These are phyloP conservation scores for Aspergillus neoniger DNA, from an alignment of 2,329 filamentous ascomycete species.

Conservation along the genomic window DNA sequence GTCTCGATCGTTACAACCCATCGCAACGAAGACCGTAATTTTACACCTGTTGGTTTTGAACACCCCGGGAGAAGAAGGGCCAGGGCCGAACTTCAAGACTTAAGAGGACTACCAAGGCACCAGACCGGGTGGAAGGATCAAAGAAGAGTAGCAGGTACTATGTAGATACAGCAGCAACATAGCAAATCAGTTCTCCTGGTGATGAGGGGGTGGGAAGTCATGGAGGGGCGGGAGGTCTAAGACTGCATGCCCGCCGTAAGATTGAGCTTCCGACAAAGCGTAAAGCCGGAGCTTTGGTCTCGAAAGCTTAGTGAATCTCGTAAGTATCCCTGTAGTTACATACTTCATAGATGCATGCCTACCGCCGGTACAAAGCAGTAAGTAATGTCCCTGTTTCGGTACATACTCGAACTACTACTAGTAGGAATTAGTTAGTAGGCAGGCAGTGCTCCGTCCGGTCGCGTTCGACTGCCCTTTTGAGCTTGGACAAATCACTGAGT, in stretches of 20 bases:
- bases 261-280: neutral
- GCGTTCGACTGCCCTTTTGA: conserved; percentile 10
- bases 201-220: neutral
- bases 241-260: neutral
- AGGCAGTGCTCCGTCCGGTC: conserved; percentile 14
- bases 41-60: neutral
- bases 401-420: too few species aligned
- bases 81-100: neutral
- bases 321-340: too few species aligned
- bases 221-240: conserved; percentile 12
- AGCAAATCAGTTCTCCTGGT: neutral
- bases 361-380: too few species aligned
- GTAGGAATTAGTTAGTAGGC: neutral
- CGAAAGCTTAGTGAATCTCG: neutral
- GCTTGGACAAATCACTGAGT: conserved; percentile 6
- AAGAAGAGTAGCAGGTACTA: neutral
- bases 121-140: neutral
- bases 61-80: neutral
- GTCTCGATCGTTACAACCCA: neutral
- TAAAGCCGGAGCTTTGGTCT: neutral
- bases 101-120: neutral
- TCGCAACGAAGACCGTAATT: neutral
- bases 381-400: conserved; percentile 5
- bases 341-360: too few species aligned
- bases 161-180: neutral